Conservation (phyloP, 176 grass and related monocot genomes). For the Tillandsia leiboldiana region DNA sequence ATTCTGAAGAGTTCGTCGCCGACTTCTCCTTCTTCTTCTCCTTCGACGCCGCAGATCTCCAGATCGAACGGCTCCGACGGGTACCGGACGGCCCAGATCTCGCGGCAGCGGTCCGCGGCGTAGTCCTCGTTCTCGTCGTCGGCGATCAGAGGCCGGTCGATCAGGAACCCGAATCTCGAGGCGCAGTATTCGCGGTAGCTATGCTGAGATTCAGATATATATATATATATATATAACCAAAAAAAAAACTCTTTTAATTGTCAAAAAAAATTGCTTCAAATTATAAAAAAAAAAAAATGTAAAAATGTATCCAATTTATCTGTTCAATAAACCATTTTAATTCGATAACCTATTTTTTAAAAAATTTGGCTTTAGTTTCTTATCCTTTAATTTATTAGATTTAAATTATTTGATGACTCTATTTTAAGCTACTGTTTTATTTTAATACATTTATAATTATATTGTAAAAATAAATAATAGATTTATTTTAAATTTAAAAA, state of each 20-base stretch:
- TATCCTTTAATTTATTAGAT: too few species aligned
- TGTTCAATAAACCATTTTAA: too few species aligned
- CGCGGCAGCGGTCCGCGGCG: slow-evolving; percentile 45
- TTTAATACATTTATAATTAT: too few species aligned
- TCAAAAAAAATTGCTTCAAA: background rate
- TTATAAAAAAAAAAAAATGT: background rate
- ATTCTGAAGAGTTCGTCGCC: slow-evolving; percentile 27
- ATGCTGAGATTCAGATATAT: slow-evolving; percentile 23
- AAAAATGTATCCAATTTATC: too few species aligned
- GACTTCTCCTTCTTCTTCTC: background rate
- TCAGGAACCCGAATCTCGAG: slow-evolving; percentile 55
- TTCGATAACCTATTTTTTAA: too few species aligned
- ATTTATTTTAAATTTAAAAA: too few species aligned
- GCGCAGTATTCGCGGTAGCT: slow-evolving; percentile 51
- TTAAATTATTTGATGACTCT: too few species aligned
- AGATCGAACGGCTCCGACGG: slow-evolving; percentile 65
- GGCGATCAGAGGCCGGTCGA: slow-evolving; percentile 56
- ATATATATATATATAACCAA: background rate
- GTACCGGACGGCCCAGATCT: slow-evolving; percentile 57
- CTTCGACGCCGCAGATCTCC: slow-evolving; percentile 16
- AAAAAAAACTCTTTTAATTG: background rate
- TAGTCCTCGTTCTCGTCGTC: slow-evolving; percentile 75
- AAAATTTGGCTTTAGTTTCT: too few species aligned
- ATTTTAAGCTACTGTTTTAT: too few species aligned
- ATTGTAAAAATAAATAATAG: too few species aligned